Conservation (phyloP, 306 rosid genomes). For the Vigna mungo region DNA sequence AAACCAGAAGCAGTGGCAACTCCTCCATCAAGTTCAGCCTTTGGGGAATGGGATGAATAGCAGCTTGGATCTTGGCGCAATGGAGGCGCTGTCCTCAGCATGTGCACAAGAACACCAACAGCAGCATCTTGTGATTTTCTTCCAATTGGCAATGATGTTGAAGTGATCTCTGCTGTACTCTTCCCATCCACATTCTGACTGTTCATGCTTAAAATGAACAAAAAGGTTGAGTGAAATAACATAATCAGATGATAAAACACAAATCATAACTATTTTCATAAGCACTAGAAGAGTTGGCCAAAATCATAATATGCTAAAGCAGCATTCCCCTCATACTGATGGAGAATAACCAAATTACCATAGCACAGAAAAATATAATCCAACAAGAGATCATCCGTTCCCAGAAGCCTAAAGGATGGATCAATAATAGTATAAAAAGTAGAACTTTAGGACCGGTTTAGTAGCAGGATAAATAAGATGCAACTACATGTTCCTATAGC, state of each 20-base stretch:
- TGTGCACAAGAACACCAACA: slow-evolving; percentile 83
- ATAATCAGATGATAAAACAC: slow-evolving; percentile 33
- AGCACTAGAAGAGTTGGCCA: slow-evolving; percentile 17
- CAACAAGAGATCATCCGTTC: slow-evolving; percentile 22
- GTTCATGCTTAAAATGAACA: slow-evolving; percentile 44
- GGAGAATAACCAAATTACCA: slow-evolving; percentile 19
- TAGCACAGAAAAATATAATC: not conserved
- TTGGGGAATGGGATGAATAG: slow-evolving; percentile 63
- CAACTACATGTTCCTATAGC: slow-evolving; percentile 8
- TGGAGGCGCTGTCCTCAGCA: slow-evolving; percentile 92
- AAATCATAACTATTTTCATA: slow-evolving; percentile 22
- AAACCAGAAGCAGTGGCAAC: slow-evolving; percentile 69
- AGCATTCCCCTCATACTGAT: not conserved
- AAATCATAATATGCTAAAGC: slow-evolving; percentile 8
- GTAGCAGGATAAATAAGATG: not conserved
- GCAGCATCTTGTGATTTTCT: slow-evolving; percentile 89
- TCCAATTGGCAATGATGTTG: slow-evolving; percentile 51
- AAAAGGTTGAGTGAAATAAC: slow-evolving; percentile 8
- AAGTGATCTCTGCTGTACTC: slow-evolving; percentile 48
- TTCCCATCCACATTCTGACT: slow-evolving; percentile 59
- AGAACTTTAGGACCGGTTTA: slow-evolving; percentile 16
- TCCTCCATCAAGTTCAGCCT: slow-evolving; percentile 65
- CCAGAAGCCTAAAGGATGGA: not conserved
- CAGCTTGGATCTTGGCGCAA: slow-evolving; percentile 76
- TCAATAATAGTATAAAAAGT: not conserved